Base-by-base conservation (phyloP, 2,329 filamentous ascomycete species). In the Fusarium xylarioides region DNA sequence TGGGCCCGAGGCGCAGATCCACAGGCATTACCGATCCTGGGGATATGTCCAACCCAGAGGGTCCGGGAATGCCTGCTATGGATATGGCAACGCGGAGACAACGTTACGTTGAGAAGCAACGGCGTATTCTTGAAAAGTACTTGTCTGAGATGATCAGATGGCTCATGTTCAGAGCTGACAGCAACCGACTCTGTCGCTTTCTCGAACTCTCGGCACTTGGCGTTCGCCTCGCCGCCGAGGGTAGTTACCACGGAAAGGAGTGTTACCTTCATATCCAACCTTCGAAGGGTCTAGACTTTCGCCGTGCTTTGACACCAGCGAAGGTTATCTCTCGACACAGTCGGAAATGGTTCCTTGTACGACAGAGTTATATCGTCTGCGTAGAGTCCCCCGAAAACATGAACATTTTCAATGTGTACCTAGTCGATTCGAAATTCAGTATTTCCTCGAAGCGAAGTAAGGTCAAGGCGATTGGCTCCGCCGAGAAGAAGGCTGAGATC, bases 371-470 rank as follows among this genome's bases (percentile, higher is more conserved):
- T 79, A 92, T 99, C 67, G 95, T 97, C 49, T 98, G 95, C 76
- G 95, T 98, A n/a, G 95, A 98, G 80, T 98, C 96, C 0, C 96
- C 96, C 1, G 95, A 98, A 81, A 97, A 97, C 77, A 97, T 98
- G 93, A 95, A 97, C 78, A 97, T 98, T 38, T 98, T 97, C 80
- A 97, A 99, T 82, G 96, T 99, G 28, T 98, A 98, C 81, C 87
- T 99, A n/a, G 93, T 98, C 32, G 96, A 99, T 79, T 88, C 93
- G 3, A 92, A 93, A 77, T 99, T 99, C 82, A 87, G 89, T 58
- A 91, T 98, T 55, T 91, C 95, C 71, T 90, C 93, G 62, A 95
- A 95, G 82, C 90, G 89, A 74, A 87, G 84, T 74, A 87, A 88
- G 68, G 80, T 88, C 21, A 86, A 85, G 74, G 84, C 87, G 58